A percentile compares a stretch with the other conserved stretches of the same genome.
These are phyloP conservation scores for Didymella sp. DNA, from an alignment of 2,329 filamentous ascomycete genomes.

Conservation along the genomic window DNA sequence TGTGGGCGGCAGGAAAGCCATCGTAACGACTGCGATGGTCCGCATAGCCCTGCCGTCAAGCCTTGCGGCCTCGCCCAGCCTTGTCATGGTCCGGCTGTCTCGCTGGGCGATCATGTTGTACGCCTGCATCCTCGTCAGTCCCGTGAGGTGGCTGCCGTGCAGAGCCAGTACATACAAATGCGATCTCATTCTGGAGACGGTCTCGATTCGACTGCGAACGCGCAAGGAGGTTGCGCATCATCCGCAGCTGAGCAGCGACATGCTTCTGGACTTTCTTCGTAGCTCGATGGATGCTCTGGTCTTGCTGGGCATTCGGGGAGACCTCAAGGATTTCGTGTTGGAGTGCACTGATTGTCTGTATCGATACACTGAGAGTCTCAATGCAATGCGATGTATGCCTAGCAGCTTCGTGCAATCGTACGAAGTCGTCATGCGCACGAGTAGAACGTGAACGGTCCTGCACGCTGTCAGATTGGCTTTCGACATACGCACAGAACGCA, in stretches of 20 bases:
- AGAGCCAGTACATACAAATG: constrained; percentile 13
- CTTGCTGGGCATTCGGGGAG: no score
- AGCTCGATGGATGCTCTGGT: background rate
- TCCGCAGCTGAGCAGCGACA: constrained; percentile 17
- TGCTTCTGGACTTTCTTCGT: constrained; percentile 2
- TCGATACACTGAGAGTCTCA: constrained; percentile 22
- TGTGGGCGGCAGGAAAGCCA: constrained; percentile 31
- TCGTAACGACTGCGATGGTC: constrained; percentile 29
- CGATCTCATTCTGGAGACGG: constrained; percentile 29
- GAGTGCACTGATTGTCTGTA: constrained; percentile 18
- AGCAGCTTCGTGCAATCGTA: constrained; percentile 22
- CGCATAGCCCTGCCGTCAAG: constrained; percentile 25
- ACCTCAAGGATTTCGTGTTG: constrained; percentile 5
- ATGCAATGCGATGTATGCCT: constrained; percentile 27
- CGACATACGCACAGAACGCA: background rate
- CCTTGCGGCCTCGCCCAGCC: constrained; percentile 23
- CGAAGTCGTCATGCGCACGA: constrained; percentile 12
- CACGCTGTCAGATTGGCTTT: background rate
- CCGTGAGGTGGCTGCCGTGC: background rate
- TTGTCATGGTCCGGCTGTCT: constrained; percentile 26
- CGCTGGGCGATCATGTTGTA: constrained; percentile 31
- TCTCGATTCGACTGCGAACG: constrained; percentile 28
- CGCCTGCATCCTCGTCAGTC: constrained; percentile 17
- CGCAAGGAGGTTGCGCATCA: constrained; percentile 18
- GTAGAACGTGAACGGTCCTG: constrained; percentile 11